Percentiles rank a stretch among this genome's conserved stretches.
Conservation (phyloP, 495 filamentous ascomycete genomes). For the Xeromyces bisporus region DNA sequence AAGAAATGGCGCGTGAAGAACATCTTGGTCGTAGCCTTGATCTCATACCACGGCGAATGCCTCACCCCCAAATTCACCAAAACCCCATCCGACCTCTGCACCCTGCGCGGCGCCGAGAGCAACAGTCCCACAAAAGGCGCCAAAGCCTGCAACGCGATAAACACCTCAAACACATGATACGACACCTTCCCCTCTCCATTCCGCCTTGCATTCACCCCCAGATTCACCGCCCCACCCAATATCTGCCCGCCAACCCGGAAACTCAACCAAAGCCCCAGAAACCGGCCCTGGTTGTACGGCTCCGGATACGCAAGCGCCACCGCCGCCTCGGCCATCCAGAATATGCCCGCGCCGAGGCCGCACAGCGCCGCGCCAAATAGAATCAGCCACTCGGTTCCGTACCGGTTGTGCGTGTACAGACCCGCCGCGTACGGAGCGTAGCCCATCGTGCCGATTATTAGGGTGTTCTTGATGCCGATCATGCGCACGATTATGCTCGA, state of each 20-base stretch:
- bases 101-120: constrained; percentile 35
- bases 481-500: constrained; percentile 9
- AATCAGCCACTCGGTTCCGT: constrained; percentile 37
- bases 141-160: constrained; percentile 36
- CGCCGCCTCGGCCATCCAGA: constrained; percentile 40
- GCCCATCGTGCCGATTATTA: constrained; percentile 35
- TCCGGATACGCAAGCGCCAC: constrained; percentile 38
- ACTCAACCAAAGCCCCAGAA: constrained; percentile 37
- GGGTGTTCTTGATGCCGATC: constrained; percentile 31
- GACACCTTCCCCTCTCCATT: constrained; percentile 33
- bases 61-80: constrained; percentile 16
- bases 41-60: constrained; percentile 24
- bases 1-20: constrained; percentile 29
- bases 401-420: constrained; percentile 39
- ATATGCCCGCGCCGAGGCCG: constrained; percentile 33
- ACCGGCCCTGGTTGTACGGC: constrained; percentile 33
- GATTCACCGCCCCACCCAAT: constrained; percentile 35
- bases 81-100: constrained; percentile 30
- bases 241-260: constrained; percentile 38
- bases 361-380: constrained; percentile 35
- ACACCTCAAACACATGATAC: constrained; percentile 32
- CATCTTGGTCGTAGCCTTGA: constrained; percentile 16
- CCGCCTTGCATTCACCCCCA: constrained; percentile 32
- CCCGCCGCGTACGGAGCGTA: constrained; percentile 39
- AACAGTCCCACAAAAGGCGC: constrained; percentile 31